Base-by-base conservation (phyloP, 176 grass and related monocot species). In the Rhynchospora tenuis region DNA sequence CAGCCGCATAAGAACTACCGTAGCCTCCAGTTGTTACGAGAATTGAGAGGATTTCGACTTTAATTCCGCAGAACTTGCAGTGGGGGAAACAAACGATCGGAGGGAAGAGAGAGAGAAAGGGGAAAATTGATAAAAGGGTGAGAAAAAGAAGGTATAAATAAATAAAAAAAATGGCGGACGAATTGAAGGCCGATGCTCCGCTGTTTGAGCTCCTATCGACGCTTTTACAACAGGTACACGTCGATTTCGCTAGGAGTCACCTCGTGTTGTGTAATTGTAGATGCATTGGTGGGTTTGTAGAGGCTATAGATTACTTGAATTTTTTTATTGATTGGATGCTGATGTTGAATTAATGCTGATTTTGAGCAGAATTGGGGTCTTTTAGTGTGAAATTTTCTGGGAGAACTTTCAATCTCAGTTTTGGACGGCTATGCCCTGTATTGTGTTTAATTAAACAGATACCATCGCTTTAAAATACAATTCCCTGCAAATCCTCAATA, bases 131-230 rank as follows among this genome's bases (percentile, higher is more conserved):
- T 15, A 16, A 46, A 59, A 78, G 38, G 44, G 55, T 42, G 60
- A 56, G 44, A 48, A 52, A 50, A 78, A 85, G 27, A 48, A 59
- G 55, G 42, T 26, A n/a, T 17, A 64, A 74, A 82, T 83, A 45
- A 67, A 29, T 44, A 6, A 59, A 29, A 64, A 7, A 55, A 64
- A 98, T 98, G 92, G 92, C 91, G 88, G 95, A 93, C 15, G 90
- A 84, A 84, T 88, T 83, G 46, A 98, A 84, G 52, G 79, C 91
- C 7, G 95, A 98, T 33, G 29, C 85, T 72, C 95, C 89, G 76
- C 89, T 98, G 73, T 98, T 98, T 88, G 79, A 98, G 79, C 95
- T 98, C 70, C 85, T 95, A 68, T 81, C 86, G 54, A 87, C 82
- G 22, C 95, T 98, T 72, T 88, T 98, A 24, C 88, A 93, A 83